These are phyloP conservation scores for Dioscorea dumetorum DNA, from an alignment of 106 monocot species.

Conservation along the genomic window DNA sequence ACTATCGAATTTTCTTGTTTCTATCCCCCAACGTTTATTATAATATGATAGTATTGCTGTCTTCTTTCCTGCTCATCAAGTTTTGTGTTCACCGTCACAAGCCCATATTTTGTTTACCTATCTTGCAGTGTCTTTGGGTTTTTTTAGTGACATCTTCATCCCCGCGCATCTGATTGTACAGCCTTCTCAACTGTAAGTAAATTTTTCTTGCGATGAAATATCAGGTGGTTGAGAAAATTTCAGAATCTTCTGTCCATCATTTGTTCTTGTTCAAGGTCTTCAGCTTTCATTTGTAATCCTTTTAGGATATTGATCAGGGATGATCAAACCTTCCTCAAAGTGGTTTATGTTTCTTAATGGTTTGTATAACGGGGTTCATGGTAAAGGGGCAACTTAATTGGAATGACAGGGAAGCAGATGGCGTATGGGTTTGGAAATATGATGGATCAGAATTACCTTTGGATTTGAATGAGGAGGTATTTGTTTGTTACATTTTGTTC, in stretches of 20 bases:
- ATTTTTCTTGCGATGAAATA: neutral
- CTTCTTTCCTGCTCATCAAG: too few species aligned
- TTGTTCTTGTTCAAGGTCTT: neutral
- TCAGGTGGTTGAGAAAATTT: neutral
- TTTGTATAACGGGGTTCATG: too few species aligned
- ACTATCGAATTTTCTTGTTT: too few species aligned
- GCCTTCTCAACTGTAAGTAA: conserved; percentile 49
- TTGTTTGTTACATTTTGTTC: neutral
- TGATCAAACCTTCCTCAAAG: neutral
- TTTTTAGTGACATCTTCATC: conserved; percentile 83
- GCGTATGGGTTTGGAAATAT: conserved; percentile 63
- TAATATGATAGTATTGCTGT: neutral
- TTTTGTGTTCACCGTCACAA: neutral
- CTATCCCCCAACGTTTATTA: neutral
- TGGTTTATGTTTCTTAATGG: neutral
- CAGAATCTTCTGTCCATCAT: neutral
- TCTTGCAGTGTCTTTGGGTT: conserved; percentile 90
- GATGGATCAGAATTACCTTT: conserved; percentile 26
- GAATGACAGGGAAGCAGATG: conserved; percentile 40
- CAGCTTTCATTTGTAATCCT: neutral
- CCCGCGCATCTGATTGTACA: conserved; percentile 43
- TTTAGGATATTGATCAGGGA: neutral
- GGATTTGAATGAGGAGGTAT: conserved; percentile 76
- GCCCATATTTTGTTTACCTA: neutral
- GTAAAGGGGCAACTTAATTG: neutral